These are phyloP conservation scores for Elsinoe ampelina DNA, from an alignment of 2,329 filamentous ascomycete genomes.

Conservation along the genomic window DNA sequence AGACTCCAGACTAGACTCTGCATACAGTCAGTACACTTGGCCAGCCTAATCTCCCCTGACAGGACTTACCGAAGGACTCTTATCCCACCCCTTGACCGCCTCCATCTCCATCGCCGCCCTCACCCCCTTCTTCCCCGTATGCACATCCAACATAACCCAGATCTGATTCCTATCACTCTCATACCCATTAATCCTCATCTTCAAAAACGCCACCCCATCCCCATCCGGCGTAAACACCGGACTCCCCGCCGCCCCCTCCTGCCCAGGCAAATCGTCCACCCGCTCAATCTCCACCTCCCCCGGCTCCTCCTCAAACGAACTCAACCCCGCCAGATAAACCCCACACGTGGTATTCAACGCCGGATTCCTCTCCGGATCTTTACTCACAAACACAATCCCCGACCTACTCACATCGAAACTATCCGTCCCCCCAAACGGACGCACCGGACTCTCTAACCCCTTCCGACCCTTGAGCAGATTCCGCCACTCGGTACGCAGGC, in stretches of 20 bases:
- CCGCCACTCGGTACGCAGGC: slow-evolving; percentile 23
- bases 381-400: slow-evolving; percentile 65
- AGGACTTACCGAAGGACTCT: slow-evolving; percentile 41
- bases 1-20: slow-evolving; percentile 39
- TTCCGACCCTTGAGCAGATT: slow-evolving; percentile 54
- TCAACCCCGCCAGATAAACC: slow-evolving; percentile 62
- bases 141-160: slow-evolving; percentile 54
- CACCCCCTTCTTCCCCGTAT: slow-evolving; percentile 35
- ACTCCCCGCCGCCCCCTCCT: slow-evolving; percentile 52
- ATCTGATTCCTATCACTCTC: slow-evolving; percentile 70
- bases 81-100: slow-evolving; percentile 59
- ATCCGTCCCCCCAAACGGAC: slow-evolving; percentile 67
- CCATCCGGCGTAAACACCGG: slow-evolving; percentile 70
- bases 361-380: slow-evolving; percentile 60
- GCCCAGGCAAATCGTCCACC: slow-evolving; percentile 44
- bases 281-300: slow-evolving; percentile 39
- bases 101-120: slow-evolving; percentile 40
- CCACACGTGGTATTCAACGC: slow-evolving; percentile 74
- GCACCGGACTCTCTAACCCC: slow-evolving; percentile 56
- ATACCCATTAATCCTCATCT: slow-evolving; percentile 69
- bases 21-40: not conserved
- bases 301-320: slow-evolving; percentile 48
- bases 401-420: slow-evolving; percentile 64
- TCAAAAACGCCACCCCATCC: slow-evolving; percentile 61
- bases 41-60: not conserved